These are phyloP conservation scores for Pseudocercospora pini-densiflorae DNA, from an alignment of 2,329 filamentous ascomycete species.

Conservation along the genomic window DNA sequence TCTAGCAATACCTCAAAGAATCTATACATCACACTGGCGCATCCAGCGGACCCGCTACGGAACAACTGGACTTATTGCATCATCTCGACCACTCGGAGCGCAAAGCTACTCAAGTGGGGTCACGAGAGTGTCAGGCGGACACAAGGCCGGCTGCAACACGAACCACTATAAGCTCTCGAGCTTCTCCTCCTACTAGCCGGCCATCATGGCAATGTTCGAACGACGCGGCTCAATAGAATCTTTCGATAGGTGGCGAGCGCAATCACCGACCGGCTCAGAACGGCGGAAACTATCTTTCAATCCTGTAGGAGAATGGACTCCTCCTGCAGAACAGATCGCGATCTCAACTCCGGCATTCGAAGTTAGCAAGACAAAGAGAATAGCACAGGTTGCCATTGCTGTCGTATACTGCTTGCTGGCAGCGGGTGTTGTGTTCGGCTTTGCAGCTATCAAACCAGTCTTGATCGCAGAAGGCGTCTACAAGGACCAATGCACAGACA, in stretches of 20 bases:
- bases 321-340: constrained; percentile 45
- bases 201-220: constrained; percentile 33
- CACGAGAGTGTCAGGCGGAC: constrained; percentile 9
- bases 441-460: constrained; percentile 81
- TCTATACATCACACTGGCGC: background rate
- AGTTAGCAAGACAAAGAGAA: constrained; percentile 57
- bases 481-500: constrained; percentile 62
- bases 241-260: constrained; percentile 33
- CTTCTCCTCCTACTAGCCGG: constrained; percentile 1
- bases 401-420: constrained; percentile 76
- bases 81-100: constrained; percentile 8
- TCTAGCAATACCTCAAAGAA: background rate
- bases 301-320: constrained; percentile 52
- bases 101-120: constrained; percentile 19
- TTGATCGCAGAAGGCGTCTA: constrained; percentile 76
- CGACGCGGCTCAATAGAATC: constrained; percentile 35
- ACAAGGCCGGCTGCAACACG: constrained; percentile 1
- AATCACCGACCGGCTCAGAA: constrained; percentile 44
- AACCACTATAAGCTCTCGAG: constrained; percentile 9
- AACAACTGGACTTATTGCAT: constrained; percentile 7
- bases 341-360: constrained; percentile 56
- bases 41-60: constrained; percentile 11
- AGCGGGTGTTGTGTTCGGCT: constrained; percentile 81
- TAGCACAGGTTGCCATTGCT: constrained; percentile 70
- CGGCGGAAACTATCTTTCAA: constrained; percentile 56